Percentiles rank a stretch among this genome's conserved stretches.
Evolutionary conservation across 345 rosid species (phyloP).

Genomic region (Chamaenerion angustifolium): DNA sequence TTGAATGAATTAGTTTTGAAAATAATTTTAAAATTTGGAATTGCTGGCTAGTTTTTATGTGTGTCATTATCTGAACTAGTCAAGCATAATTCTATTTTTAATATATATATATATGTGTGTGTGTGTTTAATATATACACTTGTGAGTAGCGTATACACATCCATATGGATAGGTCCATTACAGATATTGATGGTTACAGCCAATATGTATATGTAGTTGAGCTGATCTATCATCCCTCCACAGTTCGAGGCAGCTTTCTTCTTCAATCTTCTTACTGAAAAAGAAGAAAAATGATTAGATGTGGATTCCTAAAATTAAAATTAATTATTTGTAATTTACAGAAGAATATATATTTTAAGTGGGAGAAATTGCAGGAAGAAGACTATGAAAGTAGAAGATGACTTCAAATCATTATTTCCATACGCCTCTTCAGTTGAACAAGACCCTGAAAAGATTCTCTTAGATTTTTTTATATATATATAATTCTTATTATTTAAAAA

Average conservation of each 20-base stretch:
- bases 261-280: slow-evolving; percentile 2
- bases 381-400: not conserved
- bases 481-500: too few relatives aligned
- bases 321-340: too few relatives aligned
- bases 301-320: too few relatives aligned
- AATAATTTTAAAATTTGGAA: too few relatives aligned
- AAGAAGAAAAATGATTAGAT: not conserved
- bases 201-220: slow-evolving; percentile 31
- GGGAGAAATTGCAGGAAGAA: not conserved
- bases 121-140: too few relatives aligned
- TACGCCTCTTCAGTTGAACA: slow-evolving; percentile 2
- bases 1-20: too few relatives aligned
- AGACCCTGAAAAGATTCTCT: slow-evolving; percentile 23
- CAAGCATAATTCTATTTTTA: not conserved
- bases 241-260: not conserved
- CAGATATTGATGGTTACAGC: slow-evolving; percentile 33
- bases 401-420: slow-evolving; percentile 6
- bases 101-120: not conserved
- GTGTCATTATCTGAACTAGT: not conserved
- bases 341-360: too few relatives aligned
- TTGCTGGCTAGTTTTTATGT: too few relatives aligned
- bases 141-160: not conserved
- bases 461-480: slow-evolving; percentile 17
- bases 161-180: not conserved
- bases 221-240: slow-evolving; percentile 30